phyloP scores from a whole-genome alignment of 2,329 filamentous ascomycete species.

The Trichothecium sympodiale region DNA sequence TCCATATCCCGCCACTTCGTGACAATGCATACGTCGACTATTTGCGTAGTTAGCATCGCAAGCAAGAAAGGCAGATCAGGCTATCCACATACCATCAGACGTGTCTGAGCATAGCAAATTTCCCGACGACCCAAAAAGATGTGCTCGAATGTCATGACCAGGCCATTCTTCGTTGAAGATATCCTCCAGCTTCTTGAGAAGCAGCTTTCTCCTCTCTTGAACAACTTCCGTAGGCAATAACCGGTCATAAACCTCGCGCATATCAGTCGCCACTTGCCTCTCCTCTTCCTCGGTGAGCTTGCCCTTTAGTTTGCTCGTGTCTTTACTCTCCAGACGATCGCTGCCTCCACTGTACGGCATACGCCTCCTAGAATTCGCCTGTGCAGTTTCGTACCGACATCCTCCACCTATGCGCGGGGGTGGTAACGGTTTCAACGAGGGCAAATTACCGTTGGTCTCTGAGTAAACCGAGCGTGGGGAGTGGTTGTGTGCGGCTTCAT shows the following conservation, averaged over 20 bases:
- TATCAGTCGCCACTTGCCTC: constrained; percentile 64
- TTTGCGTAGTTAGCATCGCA: constrained; percentile 16
- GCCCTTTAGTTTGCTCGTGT: constrained; percentile 61
- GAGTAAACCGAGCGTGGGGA: constrained; percentile 87
- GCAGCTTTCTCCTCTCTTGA: constrained; percentile 59
- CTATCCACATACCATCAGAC: constrained; percentile 65
- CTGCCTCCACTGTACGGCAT: constrained; percentile 89
- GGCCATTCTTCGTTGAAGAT: constrained; percentile 90
- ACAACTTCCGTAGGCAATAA: constrained; percentile 75
- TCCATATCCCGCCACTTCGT: constrained; percentile 82
- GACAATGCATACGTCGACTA: constrained; percentile 96
- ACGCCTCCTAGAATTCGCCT: constrained; percentile 69
- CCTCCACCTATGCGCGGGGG: constrained; percentile 37
- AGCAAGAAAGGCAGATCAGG: not conserved
- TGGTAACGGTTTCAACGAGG: constrained; percentile 55
- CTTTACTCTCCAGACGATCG: constrained; percentile 62
- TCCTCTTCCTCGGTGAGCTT: constrained; percentile 64
- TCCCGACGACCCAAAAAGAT: constrained; percentile 95
- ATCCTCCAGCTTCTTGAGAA: constrained; percentile 79
- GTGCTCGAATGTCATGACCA: constrained; percentile 76
- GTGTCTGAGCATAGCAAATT: constrained; percentile 91
- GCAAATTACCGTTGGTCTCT: constrained; percentile 67
- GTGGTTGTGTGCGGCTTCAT: constrained; percentile 55
- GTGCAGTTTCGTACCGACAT: constrained; percentile 83
- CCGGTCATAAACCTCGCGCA: constrained; percentile 73